Percentiles rank a stretch among this genome's conserved stretches.
These are phyloP conservation scores for Thymus quinquecostatus DNA, from an alignment of 257 asterid species.

Conservation along the genomic window DNA sequence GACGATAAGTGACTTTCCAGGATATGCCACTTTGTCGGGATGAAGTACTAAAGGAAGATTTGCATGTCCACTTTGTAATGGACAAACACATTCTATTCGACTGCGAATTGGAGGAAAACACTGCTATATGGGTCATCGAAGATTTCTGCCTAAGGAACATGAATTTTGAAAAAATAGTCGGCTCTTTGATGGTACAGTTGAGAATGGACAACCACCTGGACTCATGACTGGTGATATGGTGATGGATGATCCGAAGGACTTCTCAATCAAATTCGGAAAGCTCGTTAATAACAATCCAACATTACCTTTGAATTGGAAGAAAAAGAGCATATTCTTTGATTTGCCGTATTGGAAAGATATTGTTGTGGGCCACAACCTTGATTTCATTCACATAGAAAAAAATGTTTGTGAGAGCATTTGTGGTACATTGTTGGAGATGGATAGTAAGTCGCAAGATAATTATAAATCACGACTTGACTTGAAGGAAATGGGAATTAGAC, in stretches of 20 bases:
- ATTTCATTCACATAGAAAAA: too few species aligned
- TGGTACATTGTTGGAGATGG: too few species aligned
- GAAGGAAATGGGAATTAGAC: too few species aligned
- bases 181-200: not conserved
- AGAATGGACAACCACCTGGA: not conserved
- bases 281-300: not conserved
- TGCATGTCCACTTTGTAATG: constrained; percentile 5
- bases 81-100: not conserved
- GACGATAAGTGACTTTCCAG: constrained; percentile 1
- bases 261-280: constrained; percentile 1
- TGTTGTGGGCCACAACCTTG: too few species aligned
- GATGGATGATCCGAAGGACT: constrained; percentile 4
- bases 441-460: too few species aligned
- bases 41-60: constrained; percentile 10
- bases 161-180: not conserved
- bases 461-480: too few species aligned
- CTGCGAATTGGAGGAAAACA: not conserved
- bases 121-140: constrained; percentile 6
- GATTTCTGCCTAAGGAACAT: not conserved
- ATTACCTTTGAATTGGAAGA: constrained; percentile 9
- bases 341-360: too few species aligned
- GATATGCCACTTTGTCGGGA: constrained; percentile 16
- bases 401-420: too few species aligned
- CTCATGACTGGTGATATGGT: not conserved
- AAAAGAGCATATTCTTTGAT: not conserved